Percentiles rank a stretch among this genome's conserved stretches.
Conservation (phyloP, 805 yeast genomes). For the Candida ascalaphidarum region DNA sequence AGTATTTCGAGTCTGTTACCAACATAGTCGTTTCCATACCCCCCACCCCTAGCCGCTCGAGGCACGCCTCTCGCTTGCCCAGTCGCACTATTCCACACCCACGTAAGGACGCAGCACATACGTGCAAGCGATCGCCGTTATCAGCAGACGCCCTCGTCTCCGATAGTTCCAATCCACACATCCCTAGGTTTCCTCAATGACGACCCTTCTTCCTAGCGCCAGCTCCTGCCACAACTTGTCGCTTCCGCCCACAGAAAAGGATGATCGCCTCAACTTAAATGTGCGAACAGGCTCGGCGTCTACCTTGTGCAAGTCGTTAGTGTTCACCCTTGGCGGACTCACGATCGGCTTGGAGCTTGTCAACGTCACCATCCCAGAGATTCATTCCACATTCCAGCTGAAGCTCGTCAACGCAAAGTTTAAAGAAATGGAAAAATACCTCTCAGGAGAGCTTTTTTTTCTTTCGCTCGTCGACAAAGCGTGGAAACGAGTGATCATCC, state of each 20-base stretch:
- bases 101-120: too few relatives aligned
- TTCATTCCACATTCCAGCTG: constrained; percentile 29
- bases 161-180: too few relatives aligned
- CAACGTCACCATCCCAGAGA: constrained; percentile 27
- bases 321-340: constrained; percentile 64
- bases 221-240: constrained; percentile 49
- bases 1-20: too few relatives aligned
- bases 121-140: too few relatives aligned
- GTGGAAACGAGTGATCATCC: constrained; percentile 42
- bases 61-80: too few relatives aligned
- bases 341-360: constrained; percentile 45
- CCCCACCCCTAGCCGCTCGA: too few relatives aligned
- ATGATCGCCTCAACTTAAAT: constrained; percentile 46
- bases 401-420: constrained; percentile 16
- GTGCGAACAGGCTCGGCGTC: constrained; percentile 65
- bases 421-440: constrained; percentile 23
- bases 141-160: too few relatives aligned
- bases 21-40: too few relatives aligned
- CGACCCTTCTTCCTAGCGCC: constrained; percentile 56
- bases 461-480: constrained; percentile 48
- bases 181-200: too few relatives aligned
- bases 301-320: constrained; percentile 46
- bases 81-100: too few relatives aligned
- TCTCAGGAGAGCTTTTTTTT: constrained; percentile 58
- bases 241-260: constrained; percentile 47